Evolutionary conservation across 1,284 basidiomycete genomes (phyloP).

Genomic region (Ganoderma boninense): DNA sequence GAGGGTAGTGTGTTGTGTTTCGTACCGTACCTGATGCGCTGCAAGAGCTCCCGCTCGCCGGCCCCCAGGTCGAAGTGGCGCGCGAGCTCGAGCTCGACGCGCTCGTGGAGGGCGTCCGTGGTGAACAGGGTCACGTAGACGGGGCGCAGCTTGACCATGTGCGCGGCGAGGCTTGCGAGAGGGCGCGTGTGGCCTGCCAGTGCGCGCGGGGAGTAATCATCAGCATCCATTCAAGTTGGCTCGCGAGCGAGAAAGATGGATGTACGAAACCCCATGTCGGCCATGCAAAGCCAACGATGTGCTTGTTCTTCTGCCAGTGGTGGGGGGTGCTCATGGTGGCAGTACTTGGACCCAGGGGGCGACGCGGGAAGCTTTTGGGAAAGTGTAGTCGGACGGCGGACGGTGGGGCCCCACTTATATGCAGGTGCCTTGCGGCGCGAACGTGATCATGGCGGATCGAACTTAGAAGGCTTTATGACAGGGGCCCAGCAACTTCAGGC

Average conservation of each 20-base stretch:
- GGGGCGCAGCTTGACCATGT: background rate
- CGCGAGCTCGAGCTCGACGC: background rate
- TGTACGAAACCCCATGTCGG: background rate
- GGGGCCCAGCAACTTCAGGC: too few relatives aligned
- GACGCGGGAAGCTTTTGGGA: too few relatives aligned
- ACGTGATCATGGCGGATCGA: too few relatives aligned
- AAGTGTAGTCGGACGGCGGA: too few relatives aligned
- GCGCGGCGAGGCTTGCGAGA: background rate
- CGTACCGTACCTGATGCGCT: background rate
- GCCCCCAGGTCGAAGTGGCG: background rate
- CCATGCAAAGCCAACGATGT: background rate
- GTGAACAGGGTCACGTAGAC: background rate
- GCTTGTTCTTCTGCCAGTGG: background rate
- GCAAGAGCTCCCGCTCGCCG: background rate
- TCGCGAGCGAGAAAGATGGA: background rate
- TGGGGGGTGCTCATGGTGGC: background rate
- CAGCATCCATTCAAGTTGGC: background rate
- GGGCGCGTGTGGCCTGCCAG: background rate
- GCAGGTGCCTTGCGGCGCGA: too few relatives aligned
- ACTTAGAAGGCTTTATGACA: too few relatives aligned
- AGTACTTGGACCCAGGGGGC: background rate
- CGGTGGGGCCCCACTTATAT: background rate
- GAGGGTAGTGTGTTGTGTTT: background rate
- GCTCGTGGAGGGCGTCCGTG: background rate
- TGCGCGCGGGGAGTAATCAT: too few relatives aligned